Percentiles rank a stretch among this genome's conserved stretches.
These are phyloP conservation scores for Candida sanyaensis DNA, from an alignment of 1,139 yeast species.

Conservation along the genomic window DNA sequence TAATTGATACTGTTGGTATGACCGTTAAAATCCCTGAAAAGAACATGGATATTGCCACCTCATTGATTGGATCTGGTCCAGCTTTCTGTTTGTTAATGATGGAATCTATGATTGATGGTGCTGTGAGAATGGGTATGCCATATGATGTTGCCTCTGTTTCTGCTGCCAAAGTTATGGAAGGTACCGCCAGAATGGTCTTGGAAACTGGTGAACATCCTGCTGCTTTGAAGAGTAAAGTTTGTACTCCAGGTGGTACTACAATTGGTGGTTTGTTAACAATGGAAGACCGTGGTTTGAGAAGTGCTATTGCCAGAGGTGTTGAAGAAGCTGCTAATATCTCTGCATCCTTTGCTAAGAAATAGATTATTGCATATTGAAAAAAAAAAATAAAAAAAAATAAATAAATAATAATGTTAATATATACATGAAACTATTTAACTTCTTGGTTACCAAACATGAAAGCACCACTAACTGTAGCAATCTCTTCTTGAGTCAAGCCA, in stretches of 20 bases:
- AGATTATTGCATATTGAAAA: slow-evolving; percentile 13
- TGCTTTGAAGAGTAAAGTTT: slow-evolving; percentile 79
- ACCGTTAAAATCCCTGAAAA: slow-evolving; percentile 80
- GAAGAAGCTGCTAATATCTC: slow-evolving; percentile 91
- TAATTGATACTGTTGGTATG: slow-evolving; percentile 66
- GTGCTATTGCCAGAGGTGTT: slow-evolving; percentile 84
- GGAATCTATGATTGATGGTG: slow-evolving; percentile 94
- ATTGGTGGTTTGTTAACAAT: slow-evolving; percentile 91
- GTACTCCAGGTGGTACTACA: slow-evolving; percentile 98
- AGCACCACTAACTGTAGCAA: slow-evolving; percentile 26
- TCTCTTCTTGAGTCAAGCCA: slow-evolving; percentile 34
- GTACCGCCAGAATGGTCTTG: slow-evolving; percentile 90
- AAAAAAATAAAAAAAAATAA: no score
- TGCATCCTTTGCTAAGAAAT: slow-evolving; percentile 72
- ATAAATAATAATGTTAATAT: background rate
- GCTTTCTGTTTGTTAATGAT: slow-evolving; percentile 89
- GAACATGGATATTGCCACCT: slow-evolving; percentile 96
- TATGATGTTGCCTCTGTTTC: slow-evolving; percentile 79
- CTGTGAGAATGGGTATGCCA: slow-evolving; percentile 93
- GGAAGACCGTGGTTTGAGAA: slow-evolving; percentile 90
- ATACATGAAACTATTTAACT: slow-evolving; percentile 6
- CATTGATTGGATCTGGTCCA: slow-evolving; percentile 95
- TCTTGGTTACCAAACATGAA: slow-evolving; percentile 13
- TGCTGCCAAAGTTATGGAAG: slow-evolving; percentile 95
- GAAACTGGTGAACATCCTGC: slow-evolving; percentile 93